Evolutionary conservation across 306 rosid species (phyloP).

Genomic region (Vicia faba): DNA sequence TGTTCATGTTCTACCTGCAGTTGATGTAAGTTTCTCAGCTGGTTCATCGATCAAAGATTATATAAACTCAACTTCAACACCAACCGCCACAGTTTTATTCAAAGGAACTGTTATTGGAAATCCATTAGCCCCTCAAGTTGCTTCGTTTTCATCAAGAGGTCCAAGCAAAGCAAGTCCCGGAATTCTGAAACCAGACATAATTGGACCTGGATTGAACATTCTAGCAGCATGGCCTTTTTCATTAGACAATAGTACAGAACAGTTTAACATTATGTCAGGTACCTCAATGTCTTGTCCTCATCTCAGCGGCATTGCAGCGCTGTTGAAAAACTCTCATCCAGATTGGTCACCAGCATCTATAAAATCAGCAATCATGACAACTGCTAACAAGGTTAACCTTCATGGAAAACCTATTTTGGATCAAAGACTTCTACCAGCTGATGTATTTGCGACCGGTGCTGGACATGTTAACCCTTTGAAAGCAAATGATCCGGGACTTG

Average conservation of each 20-base stretch:
- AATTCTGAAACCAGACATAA: constrained; percentile 64
- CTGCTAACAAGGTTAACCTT: constrained; percentile 31
- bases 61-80: constrained; percentile 44
- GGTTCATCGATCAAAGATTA: constrained; percentile 43
- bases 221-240: constrained; percentile 57
- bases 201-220: constrained; percentile 61
- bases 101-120: constrained; percentile 50
- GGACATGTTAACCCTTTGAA: constrained; percentile 62
- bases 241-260: constrained; percentile 21
- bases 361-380: constrained; percentile 60
- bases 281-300: constrained; percentile 68
- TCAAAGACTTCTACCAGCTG: constrained; percentile 40
- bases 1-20: constrained; percentile 54
- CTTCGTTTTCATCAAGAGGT: constrained; percentile 62
- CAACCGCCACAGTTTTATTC: constrained; percentile 45
- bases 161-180: constrained; percentile 47
- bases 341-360: constrained; percentile 67
- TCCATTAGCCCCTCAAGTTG: constrained; percentile 39
- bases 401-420: constrained; percentile 38
- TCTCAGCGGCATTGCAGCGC: constrained; percentile 55
- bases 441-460: constrained; percentile 53
- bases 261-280: constrained; percentile 45
- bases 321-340: constrained; percentile 60
- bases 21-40: constrained; percentile 32
- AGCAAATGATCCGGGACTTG: constrained; percentile 56